These are phyloP conservation scores for Mrakia blollopis DNA, from an alignment of 768 basidiomycete genomes.

Conservation along the genomic window DNA sequence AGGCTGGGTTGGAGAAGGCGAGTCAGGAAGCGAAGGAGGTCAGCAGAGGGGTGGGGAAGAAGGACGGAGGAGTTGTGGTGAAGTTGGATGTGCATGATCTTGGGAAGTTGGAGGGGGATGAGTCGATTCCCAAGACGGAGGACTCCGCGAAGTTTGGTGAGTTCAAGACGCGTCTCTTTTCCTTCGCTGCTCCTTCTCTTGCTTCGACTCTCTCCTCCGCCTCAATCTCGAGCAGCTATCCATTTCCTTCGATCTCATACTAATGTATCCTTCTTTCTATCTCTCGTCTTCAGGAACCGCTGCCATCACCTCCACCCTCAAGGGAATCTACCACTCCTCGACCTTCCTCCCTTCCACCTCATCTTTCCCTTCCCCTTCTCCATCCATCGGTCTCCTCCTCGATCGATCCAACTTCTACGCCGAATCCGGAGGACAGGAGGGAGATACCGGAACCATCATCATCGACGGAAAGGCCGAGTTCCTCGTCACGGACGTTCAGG, in stretches of 20 bases:
- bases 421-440: slow-evolving; percentile 94
- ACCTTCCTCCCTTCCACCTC: slow-evolving; percentile 64
- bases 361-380: slow-evolving; percentile 48
- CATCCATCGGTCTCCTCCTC: slow-evolving; percentile 76
- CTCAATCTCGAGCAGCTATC: neutral
- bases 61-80: slow-evolving; percentile 55
- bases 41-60: slow-evolving; percentile 76
- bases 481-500: slow-evolving; percentile 87
- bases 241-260: too few relatives aligned
- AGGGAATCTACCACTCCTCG: slow-evolving; percentile 78
- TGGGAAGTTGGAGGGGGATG: slow-evolving; percentile 73
- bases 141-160: slow-evolving; percentile 86
- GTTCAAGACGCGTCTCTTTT: slow-evolving; percentile 38
- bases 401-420: slow-evolving; percentile 95
- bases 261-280: too few relatives aligned
- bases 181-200: neutral
- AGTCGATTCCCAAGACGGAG: slow-evolving; percentile 78
- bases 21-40: slow-evolving; percentile 84
- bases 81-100: slow-evolving; percentile 95
- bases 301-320: slow-evolving; percentile 67
- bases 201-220: neutral
- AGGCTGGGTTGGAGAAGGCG: slow-evolving; percentile 81
- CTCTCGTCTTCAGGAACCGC: slow-evolving; percentile 56
- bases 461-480: slow-evolving; percentile 90
- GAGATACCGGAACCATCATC: slow-evolving; percentile 90